Evolutionary conservation across 1,284 basidiomycete species (phyloP), one percentile per base, ranked within the genome.

Genomic region (Ganoderma sinense): DNA sequence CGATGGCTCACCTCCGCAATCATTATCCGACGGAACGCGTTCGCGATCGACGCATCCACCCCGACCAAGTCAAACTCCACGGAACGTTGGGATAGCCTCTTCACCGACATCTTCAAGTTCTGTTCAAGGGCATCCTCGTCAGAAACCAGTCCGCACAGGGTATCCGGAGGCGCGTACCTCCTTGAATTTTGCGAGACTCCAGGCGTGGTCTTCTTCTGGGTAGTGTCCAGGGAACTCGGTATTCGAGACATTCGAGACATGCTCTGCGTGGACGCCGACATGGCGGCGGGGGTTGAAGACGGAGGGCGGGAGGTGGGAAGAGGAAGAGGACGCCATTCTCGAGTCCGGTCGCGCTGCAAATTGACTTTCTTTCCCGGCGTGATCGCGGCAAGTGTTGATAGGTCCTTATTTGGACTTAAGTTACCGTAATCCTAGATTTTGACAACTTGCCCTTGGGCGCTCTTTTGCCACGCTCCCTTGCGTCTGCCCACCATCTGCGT

Each of bases 51-150:
- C 0, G 98, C 95, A 82, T 99, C 98, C 40, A 99, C 94, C 10
- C 98, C 97, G 68, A 99, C 89, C 36, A 99, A 84, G 82, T 99
- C 97, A 80, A 99, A 97, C 77, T 99, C 97, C 73, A 98, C 89
- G 4, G 92, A 91, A 3, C 91, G 87, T 59, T 93, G 88, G 3
- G 96, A 97, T 53, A 97, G 82, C 62, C 93, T 87, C 73, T 93
- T 91, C 40, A 97, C 87, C 62, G 90, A 87, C 10, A 97, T 89
- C 75, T 86, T 84, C 68, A 97, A 83, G 78, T 87, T 91, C 94
- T 96, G 79, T 26, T 29, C 3, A 29, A 40, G 4, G 11, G 58
- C 10, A 48, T 29, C 18, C 6, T 14, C 14, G 67, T 72, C 18
- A 70, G 62, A 63, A 59, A 55, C 29, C 39, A 45, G 8, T n/a